Conservation (phyloP, 202 grass and related monocot genomes). For the Bolboschoenoplectus hybrid region DNA sequence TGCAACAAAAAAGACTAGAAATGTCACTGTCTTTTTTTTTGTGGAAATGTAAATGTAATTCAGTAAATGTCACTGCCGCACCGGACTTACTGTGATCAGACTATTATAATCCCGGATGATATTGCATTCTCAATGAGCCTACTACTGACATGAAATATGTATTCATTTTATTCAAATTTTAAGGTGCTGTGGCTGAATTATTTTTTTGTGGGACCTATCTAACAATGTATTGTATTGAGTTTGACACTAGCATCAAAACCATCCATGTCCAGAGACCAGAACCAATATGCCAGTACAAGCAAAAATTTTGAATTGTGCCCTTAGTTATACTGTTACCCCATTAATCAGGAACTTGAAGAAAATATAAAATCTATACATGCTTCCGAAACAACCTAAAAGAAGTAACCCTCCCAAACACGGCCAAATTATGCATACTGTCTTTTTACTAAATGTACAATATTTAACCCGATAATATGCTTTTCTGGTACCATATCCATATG, state of each 20-base stretch:
- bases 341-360: background rate
- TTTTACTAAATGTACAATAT: conserved; percentile 4
- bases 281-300: background rate
- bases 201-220: background rate
- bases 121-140: background rate
- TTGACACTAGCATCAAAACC: background rate
- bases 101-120: background rate
- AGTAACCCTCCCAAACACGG: background rate
- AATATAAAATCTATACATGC: background rate
- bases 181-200: background rate
- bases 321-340: background rate
- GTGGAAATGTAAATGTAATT: background rate
- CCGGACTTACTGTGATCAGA: background rate
- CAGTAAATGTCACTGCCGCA: background rate
- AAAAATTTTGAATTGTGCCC: background rate
- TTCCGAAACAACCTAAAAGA: background rate
- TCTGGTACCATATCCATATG: background rate
- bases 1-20: background rate
- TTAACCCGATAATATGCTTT: background rate
- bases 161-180: background rate
- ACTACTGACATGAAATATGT: conserved; percentile 15
- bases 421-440: background rate
- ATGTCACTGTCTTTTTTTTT: background rate
- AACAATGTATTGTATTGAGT: background rate
- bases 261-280: background rate